Evolutionary conservation across 1,284 basidiomycete genomes (phyloP).

Genomic region (Apiotrichum laibachii): DNA sequence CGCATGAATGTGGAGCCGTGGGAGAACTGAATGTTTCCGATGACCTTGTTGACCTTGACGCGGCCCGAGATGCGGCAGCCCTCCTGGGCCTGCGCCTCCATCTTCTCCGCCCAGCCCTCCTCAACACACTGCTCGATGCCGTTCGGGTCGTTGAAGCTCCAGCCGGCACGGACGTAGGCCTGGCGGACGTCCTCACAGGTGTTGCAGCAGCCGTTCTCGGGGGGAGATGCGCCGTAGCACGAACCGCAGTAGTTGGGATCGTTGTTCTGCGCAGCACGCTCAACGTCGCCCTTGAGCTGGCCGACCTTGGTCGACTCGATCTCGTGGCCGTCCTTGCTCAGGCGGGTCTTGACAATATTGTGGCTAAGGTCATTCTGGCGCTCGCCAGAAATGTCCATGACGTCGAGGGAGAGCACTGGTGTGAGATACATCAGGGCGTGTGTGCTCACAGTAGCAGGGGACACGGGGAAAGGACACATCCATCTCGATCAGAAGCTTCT

Average conservation of each 20-base stretch:
- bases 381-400: constrained; percentile 98
- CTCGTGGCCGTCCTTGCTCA: constrained; percentile 62
- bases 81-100: constrained; percentile 86
- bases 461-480: constrained; percentile 96
- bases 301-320: constrained; percentile 55
- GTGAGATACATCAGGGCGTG: neutral
- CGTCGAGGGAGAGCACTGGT: constrained; percentile 84
- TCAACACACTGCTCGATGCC: constrained; percentile 87
- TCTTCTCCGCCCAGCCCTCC: constrained; percentile 93
- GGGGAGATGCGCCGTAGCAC: constrained; percentile 87
- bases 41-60: constrained; percentile 87
- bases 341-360: constrained; percentile 79
- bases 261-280: constrained; percentile 67
- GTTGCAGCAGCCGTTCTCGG: constrained; percentile 86
- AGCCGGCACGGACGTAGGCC: constrained; percentile 85
- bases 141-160: constrained; percentile 91
- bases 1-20: constrained; percentile 92
- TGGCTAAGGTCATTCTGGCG: constrained; percentile 85
- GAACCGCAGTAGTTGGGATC: constrained; percentile 82
- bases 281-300: constrained; percentile 76
- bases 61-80: constrained; percentile 91
- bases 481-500: constrained; percentile 86
- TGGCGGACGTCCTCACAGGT: constrained; percentile 92
- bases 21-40: constrained; percentile 78
- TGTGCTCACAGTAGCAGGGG: constrained; percentile 75